A percentile compares a stretch with the other conserved stretches of the same genome.
Conservation (phyloP, 805 yeast species). For the Ogataea dorogensis region DNA sequence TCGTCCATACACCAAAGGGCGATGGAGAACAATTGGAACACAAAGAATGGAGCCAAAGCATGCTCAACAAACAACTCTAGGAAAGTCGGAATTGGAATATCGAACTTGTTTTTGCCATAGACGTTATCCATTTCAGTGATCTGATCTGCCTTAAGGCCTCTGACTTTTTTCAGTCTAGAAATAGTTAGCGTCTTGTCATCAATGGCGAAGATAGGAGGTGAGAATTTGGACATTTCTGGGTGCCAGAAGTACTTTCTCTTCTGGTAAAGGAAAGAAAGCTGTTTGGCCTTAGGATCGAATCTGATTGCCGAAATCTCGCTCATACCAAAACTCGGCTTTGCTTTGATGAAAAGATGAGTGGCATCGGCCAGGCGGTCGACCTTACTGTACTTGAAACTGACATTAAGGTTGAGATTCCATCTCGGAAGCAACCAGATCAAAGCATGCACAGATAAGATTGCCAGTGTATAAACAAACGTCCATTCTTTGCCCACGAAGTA, state of each 20-base stretch:
- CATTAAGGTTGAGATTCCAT: conserved; percentile 77
- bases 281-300: conserved; percentile 55
- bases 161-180: conserved; percentile 49
- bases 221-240: conserved; percentile 49
- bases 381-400: conserved; percentile 61
- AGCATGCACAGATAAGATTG: conserved; percentile 69
- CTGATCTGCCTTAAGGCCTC: conserved; percentile 34
- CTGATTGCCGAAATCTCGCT: conserved; percentile 72
- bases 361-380: conserved; percentile 62
- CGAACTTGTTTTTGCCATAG: conserved; percentile 86
- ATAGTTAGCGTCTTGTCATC: conserved; percentile 64
- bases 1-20: conserved; percentile 96
- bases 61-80: conserved; percentile 91
- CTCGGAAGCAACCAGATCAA: conserved; percentile 87
- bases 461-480: conserved; percentile 86
- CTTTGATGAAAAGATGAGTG: conserved; percentile 67
- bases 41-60: conserved; percentile 97
- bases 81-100: conserved; percentile 93
- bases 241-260: conserved; percentile 85
- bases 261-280: conserved; percentile 76
- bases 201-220: conserved; percentile 79
- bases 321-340: conserved; percentile 83
- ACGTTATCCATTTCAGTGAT: conserved; percentile 45
- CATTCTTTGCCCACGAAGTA: conserved; percentile 90
- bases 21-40: conserved; percentile 93